Conservation (phyloP, 2,329 filamentous ascomycete species). For the Aspergillus niger region DNA sequence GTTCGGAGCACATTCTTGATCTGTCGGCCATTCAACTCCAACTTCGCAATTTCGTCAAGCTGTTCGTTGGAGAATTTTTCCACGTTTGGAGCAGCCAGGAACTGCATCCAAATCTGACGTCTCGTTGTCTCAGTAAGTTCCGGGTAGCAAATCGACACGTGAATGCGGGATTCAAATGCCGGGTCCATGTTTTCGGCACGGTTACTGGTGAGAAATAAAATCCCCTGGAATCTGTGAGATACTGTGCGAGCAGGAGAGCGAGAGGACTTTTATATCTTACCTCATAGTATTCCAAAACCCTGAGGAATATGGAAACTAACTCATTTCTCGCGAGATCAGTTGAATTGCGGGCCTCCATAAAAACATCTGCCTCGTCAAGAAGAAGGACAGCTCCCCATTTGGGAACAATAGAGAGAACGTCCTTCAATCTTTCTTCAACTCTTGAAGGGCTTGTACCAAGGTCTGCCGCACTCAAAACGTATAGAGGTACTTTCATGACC, state of each 20-base stretch:
- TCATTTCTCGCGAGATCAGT: conserved; percentile 50
- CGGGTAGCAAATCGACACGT: conserved; percentile 40
- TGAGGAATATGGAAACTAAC: conserved; percentile 45
- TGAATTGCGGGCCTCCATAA: conserved; percentile 36
- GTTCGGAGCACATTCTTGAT: conserved; percentile 52
- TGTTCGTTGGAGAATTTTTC: conserved; percentile 24
- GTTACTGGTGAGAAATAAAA: conserved; percentile 51
- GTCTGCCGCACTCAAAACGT: conserved; percentile 52
- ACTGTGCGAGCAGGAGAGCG: no score
- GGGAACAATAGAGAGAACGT: conserved; percentile 51
- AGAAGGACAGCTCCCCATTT: conserved; percentile 57
- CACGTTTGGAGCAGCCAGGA: conserved; percentile 32
- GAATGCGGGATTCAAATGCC: conserved; percentile 52
- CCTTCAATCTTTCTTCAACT: conserved; percentile 49
- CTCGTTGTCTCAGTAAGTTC: conserved; percentile 41
- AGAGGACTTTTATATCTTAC: conserved; percentile 15
- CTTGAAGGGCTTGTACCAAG: conserved; percentile 47
- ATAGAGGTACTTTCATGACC: conserved; percentile 53
- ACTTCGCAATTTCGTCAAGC: conserved; percentile 25
- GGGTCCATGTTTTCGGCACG: conserved; percentile 47
- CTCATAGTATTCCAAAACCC: conserved; percentile 33
- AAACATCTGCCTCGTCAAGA: conserved; percentile 38
- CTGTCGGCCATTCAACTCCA: conserved; percentile 38
- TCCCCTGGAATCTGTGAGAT: conserved; percentile 34
- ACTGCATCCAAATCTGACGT: conserved; percentile 49